Percentiles rank a stretch among this genome's conserved stretches.
Evolutionary conservation across 2,329 filamentous ascomycete genomes (phyloP).

Genomic region (Mycosphaerella sp.): DNA sequence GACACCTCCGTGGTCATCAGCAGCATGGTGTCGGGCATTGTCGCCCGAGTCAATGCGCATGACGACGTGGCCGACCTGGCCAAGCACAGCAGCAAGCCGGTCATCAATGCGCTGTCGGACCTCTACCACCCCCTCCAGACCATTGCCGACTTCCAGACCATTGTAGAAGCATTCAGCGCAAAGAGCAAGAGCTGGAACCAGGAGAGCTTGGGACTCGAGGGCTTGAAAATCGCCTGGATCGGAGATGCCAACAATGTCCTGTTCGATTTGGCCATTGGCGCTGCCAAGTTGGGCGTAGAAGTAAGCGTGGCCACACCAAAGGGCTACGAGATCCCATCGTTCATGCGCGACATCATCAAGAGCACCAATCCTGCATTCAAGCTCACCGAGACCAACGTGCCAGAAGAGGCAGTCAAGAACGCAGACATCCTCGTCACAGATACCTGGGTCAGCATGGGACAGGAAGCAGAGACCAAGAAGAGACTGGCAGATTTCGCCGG

Average conservation of each 20-base stretch:
- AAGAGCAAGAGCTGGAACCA: conserved; percentile 27
- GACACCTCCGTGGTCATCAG: conserved; percentile 90
- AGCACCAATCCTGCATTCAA: conserved; percentile 40
- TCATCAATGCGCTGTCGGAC: conserved; percentile 63
- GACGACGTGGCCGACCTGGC: conserved; percentile 45
- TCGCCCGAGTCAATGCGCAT: conserved; percentile 49
- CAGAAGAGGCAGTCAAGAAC: conserved; percentile 75
- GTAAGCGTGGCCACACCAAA: conserved; percentile 79
- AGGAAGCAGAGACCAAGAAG: conserved; percentile 76
- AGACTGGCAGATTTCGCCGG: conserved; percentile 75
- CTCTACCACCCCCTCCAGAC: conserved; percentile 91
- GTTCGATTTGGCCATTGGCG: conserved; percentile 84
- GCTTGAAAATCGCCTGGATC: conserved; percentile 90
- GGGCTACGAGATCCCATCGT: conserved; percentile 72
- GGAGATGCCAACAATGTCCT: conserved; percentile 97
- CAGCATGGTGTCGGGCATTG: conserved; percentile 52
- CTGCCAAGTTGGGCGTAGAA: conserved; percentile 78
- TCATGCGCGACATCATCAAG: conserved; percentile 67
- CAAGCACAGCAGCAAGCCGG: conserved; percentile 44
- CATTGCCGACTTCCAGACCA: conserved; percentile 88
- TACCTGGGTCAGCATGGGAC: conserved; percentile 98
- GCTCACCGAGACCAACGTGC: conserved; percentile 67
- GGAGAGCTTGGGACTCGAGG: conserved; percentile 61
- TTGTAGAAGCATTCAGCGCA: conserved; percentile 65
- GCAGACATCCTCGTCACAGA: conserved; percentile 92